These are phyloP conservation scores for Annulohypoxylon nitens DNA, from an alignment of 495 filamentous ascomycete species.

Conservation along the genomic window DNA sequence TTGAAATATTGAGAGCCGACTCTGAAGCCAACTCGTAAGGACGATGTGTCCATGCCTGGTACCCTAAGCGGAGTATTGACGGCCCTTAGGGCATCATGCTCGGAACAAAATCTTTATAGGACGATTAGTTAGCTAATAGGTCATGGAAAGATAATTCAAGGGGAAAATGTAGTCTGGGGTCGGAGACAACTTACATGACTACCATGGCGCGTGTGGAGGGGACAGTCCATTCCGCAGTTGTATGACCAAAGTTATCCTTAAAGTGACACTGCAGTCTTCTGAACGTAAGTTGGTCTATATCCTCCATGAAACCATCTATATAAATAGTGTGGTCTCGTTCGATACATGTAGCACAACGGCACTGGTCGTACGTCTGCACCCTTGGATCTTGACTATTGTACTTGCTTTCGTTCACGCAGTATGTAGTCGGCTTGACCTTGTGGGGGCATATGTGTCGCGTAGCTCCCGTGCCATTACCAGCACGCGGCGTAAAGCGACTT, in stretches of 20 bases:
- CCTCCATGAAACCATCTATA: slow-evolving; percentile 6
- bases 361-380: slow-evolving; percentile 32
- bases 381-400: background rate
- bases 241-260: slow-evolving; percentile 6
- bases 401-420: slow-evolving; percentile 23
- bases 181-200: background rate
- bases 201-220: background rate
- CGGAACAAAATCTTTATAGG: background rate
- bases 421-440: background rate
- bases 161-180: background rate
- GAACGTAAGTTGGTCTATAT: no score
- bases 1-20: background rate
- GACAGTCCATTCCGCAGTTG: background rate
- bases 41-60: no score
- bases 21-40: background rate
- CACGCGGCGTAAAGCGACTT: no score
- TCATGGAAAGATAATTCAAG: background rate
- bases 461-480: no score
- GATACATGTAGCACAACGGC: slow-evolving; percentile 17
- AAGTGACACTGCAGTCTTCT: no score
- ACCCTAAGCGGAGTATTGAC: background rate
- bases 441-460: background rate
- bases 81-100: background rate
- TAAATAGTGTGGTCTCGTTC: slow-evolving; percentile 23
- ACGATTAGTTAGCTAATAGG: background rate